phyloP scores from a whole-genome alignment of 768 basidiomycete species.

The Boletus tomentosulus region DNA sequence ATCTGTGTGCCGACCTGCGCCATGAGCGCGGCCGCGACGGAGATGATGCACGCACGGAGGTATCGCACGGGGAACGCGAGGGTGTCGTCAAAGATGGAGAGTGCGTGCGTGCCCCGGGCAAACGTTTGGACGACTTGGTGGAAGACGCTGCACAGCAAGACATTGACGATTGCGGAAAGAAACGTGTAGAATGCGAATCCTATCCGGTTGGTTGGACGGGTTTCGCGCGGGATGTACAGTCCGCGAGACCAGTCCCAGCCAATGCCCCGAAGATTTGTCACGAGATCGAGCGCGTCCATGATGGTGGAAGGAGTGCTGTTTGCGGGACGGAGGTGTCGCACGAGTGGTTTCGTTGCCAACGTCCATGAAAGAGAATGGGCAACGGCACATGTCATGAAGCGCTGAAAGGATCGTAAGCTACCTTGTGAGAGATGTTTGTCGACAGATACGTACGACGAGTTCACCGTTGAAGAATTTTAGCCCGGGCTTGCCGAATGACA shows the following conservation, averaged over 20 bases:
- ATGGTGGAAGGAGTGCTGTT: neutral
- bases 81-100: constrained; percentile 29
- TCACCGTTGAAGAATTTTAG: constrained; percentile 5
- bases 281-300: constrained; percentile 47
- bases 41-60: constrained; percentile 40
- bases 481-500: constrained; percentile 1
- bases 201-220: constrained; percentile 37
- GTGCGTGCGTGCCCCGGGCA: constrained; percentile 32
- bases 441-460: constrained; percentile 5
- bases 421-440: neutral
- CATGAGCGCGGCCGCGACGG: constrained; percentile 38
- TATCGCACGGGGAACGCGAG: constrained; percentile 26
- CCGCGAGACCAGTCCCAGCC: constrained; percentile 58
- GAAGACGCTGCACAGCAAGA: constrained; percentile 41
- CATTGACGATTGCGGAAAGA: constrained; percentile 30
- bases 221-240: constrained; percentile 31
- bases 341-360: constrained; percentile 10
- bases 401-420: constrained; percentile 3
- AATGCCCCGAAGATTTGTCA: constrained; percentile 49
- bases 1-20: constrained; percentile 43
- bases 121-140: constrained; percentile 47
- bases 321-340: constrained; percentile 7
- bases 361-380: constrained; percentile 14
- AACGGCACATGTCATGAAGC: constrained; percentile 9
- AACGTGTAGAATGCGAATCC: constrained; percentile 37